These are phyloP conservation scores for Botrytis fragariae DNA, from an alignment of 2,329 filamentous ascomycete genomes.

Conservation along the genomic window DNA sequence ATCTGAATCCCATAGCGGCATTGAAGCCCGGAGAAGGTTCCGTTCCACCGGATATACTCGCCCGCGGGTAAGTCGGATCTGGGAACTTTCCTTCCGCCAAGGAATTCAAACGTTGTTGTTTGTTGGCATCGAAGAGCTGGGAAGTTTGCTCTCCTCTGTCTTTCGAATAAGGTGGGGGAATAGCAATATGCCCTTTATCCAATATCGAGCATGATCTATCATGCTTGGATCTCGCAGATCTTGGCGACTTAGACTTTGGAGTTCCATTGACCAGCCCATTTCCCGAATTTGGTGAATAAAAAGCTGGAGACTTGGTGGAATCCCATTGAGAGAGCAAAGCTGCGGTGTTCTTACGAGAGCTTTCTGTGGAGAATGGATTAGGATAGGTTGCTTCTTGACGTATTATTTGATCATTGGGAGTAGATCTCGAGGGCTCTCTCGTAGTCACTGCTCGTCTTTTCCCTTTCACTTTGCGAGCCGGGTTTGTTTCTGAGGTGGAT, in stretches of 20 bases:
- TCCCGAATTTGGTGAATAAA: background rate
- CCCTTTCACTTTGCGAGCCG: background rate
- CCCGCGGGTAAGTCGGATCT: constrained; percentile 16
- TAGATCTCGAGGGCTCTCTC: background rate
- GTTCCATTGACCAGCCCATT: background rate
- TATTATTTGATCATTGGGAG: constrained; percentile 2
- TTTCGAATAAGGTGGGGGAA: constrained; percentile 7
- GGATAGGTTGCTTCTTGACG: constrained; percentile 19
- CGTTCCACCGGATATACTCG: constrained; percentile 3
- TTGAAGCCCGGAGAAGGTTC: constrained; percentile 8
- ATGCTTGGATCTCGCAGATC: constrained; percentile 3
- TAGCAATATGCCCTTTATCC: background rate
- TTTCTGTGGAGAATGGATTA: constrained; percentile 13
- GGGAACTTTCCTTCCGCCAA: constrained; percentile 8
- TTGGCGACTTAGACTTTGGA: background rate
- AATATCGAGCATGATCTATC: background rate
- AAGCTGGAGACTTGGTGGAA: background rate
- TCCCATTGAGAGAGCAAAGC: constrained; percentile 10
- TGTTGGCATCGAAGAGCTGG: constrained; percentile 5
- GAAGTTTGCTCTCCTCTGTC: constrained; percentile 14
- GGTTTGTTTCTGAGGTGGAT: background rate
- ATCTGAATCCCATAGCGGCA: constrained; percentile 13
- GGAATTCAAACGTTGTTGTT: constrained; percentile 2
- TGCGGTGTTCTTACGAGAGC: constrained; percentile 10
- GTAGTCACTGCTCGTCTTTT: background rate